phyloP scores from a whole-genome alignment of 495 filamentous ascomycete genomes.

The Neurospora discreta region DNA sequence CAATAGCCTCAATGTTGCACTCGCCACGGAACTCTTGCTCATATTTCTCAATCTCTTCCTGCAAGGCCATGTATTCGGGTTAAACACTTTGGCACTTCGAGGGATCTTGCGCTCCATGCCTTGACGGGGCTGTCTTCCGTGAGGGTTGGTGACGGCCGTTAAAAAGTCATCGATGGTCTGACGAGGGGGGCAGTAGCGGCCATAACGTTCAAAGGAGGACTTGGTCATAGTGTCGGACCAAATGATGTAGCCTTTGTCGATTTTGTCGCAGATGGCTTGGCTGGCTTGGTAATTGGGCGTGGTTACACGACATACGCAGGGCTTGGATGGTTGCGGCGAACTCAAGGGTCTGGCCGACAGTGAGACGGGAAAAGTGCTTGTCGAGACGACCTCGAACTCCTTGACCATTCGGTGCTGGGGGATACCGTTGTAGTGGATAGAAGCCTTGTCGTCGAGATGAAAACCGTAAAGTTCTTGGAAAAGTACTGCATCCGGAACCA shows the following conservation, averaged over 20 bases:
- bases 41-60: no score
- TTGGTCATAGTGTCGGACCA: conserved; percentile 43
- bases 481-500: conserved; percentile 42
- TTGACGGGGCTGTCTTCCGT: conserved; percentile 49
- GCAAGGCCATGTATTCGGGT: conserved; percentile 41
- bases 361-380: conserved; percentile 54
- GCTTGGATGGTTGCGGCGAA: conserved; percentile 45
- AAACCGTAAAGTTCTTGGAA: conserved; percentile 57
- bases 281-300: conserved; percentile 62
- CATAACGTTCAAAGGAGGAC: conserved; percentile 48
- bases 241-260: no score
- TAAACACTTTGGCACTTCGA: conserved; percentile 39
- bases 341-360: conserved; percentile 54
- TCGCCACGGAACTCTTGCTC: conserved; percentile 41
- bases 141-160: conserved; percentile 62
- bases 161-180: conserved; percentile 69
- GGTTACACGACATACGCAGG: conserved; percentile 35
- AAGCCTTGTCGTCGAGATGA: conserved; percentile 27
- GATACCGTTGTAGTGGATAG: conserved; percentile 44
- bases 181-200: conserved; percentile 52
- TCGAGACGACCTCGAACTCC: conserved; percentile 54
- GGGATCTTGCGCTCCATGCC: conserved; percentile 52
- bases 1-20: conserved; percentile 12
- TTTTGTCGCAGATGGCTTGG: conserved; percentile 54
- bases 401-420: conserved; percentile 41